phyloP scores from a whole-genome alignment of 768 basidiomycete genomes.

The Pleurotus platypus region DNA sequence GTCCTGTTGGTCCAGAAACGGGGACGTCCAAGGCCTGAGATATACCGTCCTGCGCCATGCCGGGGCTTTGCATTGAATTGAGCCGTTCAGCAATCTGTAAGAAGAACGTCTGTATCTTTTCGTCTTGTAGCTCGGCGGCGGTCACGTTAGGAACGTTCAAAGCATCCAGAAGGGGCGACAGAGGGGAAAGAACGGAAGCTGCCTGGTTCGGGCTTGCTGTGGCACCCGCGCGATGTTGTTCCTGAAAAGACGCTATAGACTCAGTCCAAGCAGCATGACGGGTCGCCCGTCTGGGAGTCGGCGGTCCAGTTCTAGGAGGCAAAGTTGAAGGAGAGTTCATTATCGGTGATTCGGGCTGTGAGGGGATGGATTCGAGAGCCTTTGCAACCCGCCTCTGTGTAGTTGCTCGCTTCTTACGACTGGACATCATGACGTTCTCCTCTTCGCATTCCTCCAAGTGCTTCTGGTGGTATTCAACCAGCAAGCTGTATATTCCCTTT shows the following conservation, averaged over 20 bases:
- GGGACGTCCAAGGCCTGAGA: too few relatives aligned
- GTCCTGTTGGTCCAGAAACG: constrained; percentile 8
- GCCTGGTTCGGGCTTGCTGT: constrained; percentile 2
- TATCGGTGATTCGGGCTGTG: constrained; percentile 11
- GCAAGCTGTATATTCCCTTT: constrained; percentile 90
- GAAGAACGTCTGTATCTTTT: constrained; percentile 80
- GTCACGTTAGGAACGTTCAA: constrained; percentile 42
- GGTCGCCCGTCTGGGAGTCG: constrained; percentile 58
- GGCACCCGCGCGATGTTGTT: too few relatives aligned
- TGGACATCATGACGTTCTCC: constrained; percentile 48
- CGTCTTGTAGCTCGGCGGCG: constrained; percentile 70
- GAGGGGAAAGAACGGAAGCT: constrained; percentile 19
- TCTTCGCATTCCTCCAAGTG: constrained; percentile 74
- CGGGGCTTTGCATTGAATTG: constrained; percentile 52
- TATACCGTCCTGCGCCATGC: too few relatives aligned
- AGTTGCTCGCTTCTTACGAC: constrained; percentile 27
- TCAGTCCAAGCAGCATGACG: constrained; percentile 17
- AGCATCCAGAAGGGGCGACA: constrained; percentile 24
- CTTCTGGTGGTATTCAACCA: constrained; percentile 79
- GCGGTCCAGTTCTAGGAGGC: constrained; percentile 53
- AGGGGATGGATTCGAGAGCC: neutral
- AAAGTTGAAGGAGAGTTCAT: constrained; percentile 30
- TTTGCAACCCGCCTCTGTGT: constrained; percentile 25
- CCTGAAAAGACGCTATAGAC: neutral
- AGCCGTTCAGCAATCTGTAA: constrained; percentile 81